Evolutionary conservation across 768 basidiomycete genomes (phyloP), one percentile per base, ranked within the genome.

Genomic region (Scleroderma bovista): DNA sequence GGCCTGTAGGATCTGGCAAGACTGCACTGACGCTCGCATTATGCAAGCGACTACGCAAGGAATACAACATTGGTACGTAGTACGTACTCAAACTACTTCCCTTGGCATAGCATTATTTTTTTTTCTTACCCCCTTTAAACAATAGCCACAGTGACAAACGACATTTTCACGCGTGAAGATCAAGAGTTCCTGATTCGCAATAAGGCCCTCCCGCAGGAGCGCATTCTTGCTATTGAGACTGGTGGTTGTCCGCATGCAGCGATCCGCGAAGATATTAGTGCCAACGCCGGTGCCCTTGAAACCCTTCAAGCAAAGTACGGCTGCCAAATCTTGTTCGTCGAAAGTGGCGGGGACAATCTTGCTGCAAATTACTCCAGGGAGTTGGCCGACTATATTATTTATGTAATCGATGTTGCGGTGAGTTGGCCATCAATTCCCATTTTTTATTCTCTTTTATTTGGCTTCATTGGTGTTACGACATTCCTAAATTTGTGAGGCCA

Each of bases 161-260:
- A 99, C 69, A 99, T 99, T 65, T 99, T 99, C 70, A 99, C 95
- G 32, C 79, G 88, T 19, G 95, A 98, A 66, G 95, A 98, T 62
- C 93, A 96, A 66, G 95, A 98, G 60, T 99, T 99, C 68, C 73
- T 99, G 33, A 95, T 99, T 62, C 84, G 80, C 60, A 91, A 97
- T 70, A 79, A 86, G 50, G 95, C 95, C 0, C 80, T 99, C 6
- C 86, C 90, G 0, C 67, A 83, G 3, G 77, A 78, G 22, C 89
- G 92, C 29, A 98, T 99, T 58, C 80, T 90, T 17, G 94, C 95
- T 1, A 97, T 99, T 53, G 96, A 99, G 71, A 99, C 95, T 0
- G 94, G 93, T 16, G 95, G 96, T 2, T 99, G 95, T 66, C 95
- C 95, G 2, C 95, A 99, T 66, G 95, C 95, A 1, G 95, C 95